Conservation (phyloP, 2,329 filamentous ascomycete species). For the Leptographium procerum region DNA sequence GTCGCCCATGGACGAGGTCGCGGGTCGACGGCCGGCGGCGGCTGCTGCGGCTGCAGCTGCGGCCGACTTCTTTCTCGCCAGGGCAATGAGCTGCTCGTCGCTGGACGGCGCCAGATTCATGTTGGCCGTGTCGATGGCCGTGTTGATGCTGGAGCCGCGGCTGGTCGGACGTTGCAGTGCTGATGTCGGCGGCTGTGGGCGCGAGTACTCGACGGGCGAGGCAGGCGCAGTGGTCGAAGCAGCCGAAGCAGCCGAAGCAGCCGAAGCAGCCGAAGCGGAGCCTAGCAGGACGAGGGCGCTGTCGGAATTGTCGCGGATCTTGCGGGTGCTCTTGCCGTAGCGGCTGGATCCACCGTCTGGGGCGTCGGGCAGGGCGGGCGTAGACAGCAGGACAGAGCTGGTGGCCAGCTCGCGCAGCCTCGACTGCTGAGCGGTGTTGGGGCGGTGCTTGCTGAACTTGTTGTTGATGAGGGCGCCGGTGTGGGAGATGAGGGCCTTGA, state of each 20-base stretch:
- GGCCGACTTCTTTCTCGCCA: too few species aligned
- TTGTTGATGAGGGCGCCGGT: constrained; percentile 95
- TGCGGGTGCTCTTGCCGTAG: neutral
- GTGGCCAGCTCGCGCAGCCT: constrained; percentile 77
- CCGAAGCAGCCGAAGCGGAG: too few species aligned
- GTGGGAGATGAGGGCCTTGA: constrained; percentile 87
- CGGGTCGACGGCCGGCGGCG: neutral
- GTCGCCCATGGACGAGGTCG: neutral
- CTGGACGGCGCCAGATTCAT: too few species aligned
- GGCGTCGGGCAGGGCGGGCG: constrained; percentile 26
- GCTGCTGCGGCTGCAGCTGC: neutral
- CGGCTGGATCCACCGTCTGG: constrained; percentile 29
- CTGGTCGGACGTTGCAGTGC: constrained; percentile 29
- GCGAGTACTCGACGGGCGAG: constrained; percentile 46
- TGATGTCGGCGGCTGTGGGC: constrained; percentile 36
- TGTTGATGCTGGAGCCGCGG: constrained; percentile 41
- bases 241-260: too few species aligned
- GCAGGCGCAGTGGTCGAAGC: constrained; percentile 17
- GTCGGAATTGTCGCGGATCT: constrained; percentile 24
- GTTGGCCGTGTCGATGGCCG: constrained; percentile 7
- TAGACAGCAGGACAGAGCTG: constrained; percentile 53
- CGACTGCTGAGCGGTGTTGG: constrained; percentile 65
- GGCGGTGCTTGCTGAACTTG: constrained; percentile 85
- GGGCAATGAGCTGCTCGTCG: too few species aligned
- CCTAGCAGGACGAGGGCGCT: too few species aligned